phyloP scores from a whole-genome alignment of 805 yeast species.

The Candida peoriensis region DNA sequence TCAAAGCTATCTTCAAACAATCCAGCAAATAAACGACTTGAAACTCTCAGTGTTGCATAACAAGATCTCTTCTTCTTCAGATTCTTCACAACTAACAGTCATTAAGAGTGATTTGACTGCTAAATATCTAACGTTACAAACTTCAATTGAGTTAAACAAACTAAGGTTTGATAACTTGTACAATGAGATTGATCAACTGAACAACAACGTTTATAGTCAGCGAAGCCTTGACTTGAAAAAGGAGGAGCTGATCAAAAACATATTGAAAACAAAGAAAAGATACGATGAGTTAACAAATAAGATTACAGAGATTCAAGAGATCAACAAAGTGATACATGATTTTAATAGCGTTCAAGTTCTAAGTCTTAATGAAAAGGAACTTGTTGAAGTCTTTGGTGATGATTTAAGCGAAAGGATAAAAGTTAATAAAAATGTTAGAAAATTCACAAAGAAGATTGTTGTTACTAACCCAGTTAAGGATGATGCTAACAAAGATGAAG shows the following conservation, averaged over 20 bases:
- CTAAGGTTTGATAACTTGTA: conserved; percentile 4
- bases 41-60: background rate
- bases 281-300: conserved; percentile 13
- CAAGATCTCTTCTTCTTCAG: background rate
- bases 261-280: conserved; percentile 10
- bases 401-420: background rate
- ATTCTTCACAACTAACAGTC: background rate
- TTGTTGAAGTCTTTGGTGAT: conserved; percentile 13
- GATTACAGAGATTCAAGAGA: conserved; percentile 12
- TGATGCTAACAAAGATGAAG: background rate
- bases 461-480: background rate
- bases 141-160: background rate
- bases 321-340: conserved; percentile 10
- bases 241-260: conserved; percentile 11
- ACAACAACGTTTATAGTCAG: conserved; percentile 1
- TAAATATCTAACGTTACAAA: too few relatives aligned
- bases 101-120: background rate
- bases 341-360: conserved; percentile 4
- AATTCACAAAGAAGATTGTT: background rate
- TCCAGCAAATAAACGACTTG: background rate
- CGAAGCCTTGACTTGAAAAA: background rate
- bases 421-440: background rate
- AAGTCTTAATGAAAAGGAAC: conserved; percentile 10
- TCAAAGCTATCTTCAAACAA: background rate
- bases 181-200: conserved; percentile 4